phyloP scores from a whole-genome alignment of 139 green algal genomes.

The Mesotaenium endlicherianum region DNA sequence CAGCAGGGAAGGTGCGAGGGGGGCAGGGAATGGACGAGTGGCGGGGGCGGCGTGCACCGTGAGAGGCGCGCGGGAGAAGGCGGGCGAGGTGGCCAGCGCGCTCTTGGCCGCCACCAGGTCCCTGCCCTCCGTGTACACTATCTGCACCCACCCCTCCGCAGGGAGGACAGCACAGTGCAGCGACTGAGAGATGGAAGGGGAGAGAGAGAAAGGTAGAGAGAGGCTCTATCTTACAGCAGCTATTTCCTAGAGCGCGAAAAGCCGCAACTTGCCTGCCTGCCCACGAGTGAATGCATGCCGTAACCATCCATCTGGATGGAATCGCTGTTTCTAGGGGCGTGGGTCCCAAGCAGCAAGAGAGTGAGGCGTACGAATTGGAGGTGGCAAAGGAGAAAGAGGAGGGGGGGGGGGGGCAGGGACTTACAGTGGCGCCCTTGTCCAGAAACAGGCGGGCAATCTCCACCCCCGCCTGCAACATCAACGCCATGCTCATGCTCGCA shows the following conservation, averaged over 20 bases:
- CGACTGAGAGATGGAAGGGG: not conserved
- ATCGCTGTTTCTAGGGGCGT: too few relatives aligned
- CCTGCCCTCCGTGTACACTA: conserved; percentile 71
- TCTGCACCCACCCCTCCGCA: conserved; percentile 9
- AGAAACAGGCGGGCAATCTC: conserved; percentile 88
- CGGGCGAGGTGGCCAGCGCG: not conserved
- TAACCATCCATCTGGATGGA: too few relatives aligned
- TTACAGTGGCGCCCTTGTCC: conserved; percentile 36
- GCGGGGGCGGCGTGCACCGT: not conserved
- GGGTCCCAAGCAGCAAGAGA: too few relatives aligned
- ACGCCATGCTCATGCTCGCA: too few relatives aligned
- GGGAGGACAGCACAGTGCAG: not conserved
- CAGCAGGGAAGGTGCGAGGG: not conserved
- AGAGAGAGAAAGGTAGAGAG: too few relatives aligned
- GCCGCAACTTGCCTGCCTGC: too few relatives aligned
- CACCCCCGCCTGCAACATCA: conserved; percentile 67
- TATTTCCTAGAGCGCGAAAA: too few relatives aligned
- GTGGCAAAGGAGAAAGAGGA: too few relatives aligned
- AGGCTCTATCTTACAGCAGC: too few relatives aligned
- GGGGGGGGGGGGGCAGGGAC: too few relatives aligned
- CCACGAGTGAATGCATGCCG: too few relatives aligned
- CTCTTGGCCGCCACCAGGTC: conserved; percentile 10
- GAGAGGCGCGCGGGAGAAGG: conserved; percentile 12
- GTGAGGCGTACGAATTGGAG: too few relatives aligned
- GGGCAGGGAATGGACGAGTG: not conserved